A percentile compares a stretch with the other conserved stretches of the same genome.
phyloP scores from a whole-genome alignment of 768 basidiomycete species.

The Lepiota venenata region DNA sequence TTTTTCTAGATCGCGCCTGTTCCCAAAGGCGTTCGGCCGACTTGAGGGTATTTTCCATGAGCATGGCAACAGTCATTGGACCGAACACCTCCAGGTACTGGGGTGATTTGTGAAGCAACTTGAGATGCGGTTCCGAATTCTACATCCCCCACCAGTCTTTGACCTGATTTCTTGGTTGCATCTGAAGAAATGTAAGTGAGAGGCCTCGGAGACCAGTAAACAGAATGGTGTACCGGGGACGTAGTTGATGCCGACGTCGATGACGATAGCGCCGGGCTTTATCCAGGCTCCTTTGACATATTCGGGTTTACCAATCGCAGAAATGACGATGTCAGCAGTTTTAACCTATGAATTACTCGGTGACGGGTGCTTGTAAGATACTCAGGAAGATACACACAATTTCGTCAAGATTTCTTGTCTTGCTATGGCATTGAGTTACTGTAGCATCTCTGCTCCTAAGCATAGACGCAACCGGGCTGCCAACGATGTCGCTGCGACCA shows the following conservation, averaged over 20 bases:
- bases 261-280: conserved; percentile 91
- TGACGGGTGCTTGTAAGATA: background rate
- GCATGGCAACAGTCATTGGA: conserved; percentile 99
- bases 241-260: conserved; percentile 98
- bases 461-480: conserved; percentile 91
- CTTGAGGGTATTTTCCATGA: conserved; percentile 91
- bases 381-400: conserved; percentile 49
- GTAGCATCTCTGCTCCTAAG: conserved; percentile 90
- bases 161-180: conserved; percentile 88
- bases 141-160: conserved; percentile 95
- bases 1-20: conserved; percentile 56
- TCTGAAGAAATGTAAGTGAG: conserved; percentile 42
- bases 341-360: conserved; percentile 50
- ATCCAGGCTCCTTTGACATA: conserved; percentile 93
- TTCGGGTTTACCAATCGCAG: conserved; percentile 93
- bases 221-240: conserved; percentile 60
- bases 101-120: conserved; percentile 90
- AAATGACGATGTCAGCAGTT: conserved; percentile 88
- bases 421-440: conserved; percentile 96
- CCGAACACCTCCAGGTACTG: conserved; percentile 99
- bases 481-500: conserved; percentile 97
- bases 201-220: background rate
- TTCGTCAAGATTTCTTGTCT: conserved; percentile 74
- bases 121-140: conserved; percentile 74
- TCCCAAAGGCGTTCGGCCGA: conserved; percentile 84